phyloP scores from a whole-genome alignment of 2,329 filamentous ascomycete species.

The Colletotrichum sp. region DNA sequence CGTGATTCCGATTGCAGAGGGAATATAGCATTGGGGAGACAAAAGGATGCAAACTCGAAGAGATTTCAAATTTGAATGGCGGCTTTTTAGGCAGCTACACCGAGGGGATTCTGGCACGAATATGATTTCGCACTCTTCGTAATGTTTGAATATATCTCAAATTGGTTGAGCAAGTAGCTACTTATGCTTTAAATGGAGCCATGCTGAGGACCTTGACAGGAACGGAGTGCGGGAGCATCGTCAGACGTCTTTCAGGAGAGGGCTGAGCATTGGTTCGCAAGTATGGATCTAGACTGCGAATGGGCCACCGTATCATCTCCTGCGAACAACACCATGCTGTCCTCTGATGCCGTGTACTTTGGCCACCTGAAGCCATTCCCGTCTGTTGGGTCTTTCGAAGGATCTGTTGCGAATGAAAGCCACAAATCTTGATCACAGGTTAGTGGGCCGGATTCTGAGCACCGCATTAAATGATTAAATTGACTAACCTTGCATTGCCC shows the following conservation, averaged over 20 bases:
- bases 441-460: background rate
- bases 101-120: background rate
- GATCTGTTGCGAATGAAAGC: slow-evolving; percentile 27
- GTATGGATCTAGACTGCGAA: background rate
- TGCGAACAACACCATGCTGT: slow-evolving; percentile 25
- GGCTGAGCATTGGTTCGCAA: slow-evolving; percentile 13
- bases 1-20: background rate
- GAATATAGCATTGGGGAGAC: background rate
- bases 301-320: slow-evolving; percentile 1
- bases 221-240: background rate
- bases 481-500: slow-evolving; percentile 29
- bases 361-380: slow-evolving; percentile 24
- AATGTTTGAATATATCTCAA: background rate
- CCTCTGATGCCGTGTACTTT: slow-evolving; percentile 21
- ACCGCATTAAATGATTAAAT: background rate
- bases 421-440: slow-evolving; percentile 24
- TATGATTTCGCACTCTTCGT: background rate
- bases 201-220: background rate
- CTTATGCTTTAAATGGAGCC: background rate
- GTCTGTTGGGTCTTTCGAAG: slow-evolving; percentile 19
- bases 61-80: background rate
- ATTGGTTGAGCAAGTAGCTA: background rate
- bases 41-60: background rate
- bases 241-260: slow-evolving; percentile 12
- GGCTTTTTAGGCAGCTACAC: background rate